Conservation (phyloP, 2,329 filamentous ascomycete species). For the Volutella citrinella region DNA sequence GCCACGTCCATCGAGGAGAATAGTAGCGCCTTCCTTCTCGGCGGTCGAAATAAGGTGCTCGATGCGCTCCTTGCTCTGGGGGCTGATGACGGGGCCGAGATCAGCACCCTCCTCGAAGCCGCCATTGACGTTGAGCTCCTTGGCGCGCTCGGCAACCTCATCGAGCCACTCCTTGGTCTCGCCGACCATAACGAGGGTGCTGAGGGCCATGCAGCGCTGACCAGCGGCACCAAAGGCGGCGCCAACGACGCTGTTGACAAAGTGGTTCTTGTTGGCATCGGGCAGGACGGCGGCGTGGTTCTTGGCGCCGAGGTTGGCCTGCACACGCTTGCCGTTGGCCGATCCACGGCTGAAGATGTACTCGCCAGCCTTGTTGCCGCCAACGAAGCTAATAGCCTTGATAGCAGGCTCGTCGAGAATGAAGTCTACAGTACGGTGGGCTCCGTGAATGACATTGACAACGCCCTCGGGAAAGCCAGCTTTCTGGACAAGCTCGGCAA, state of each 20-base stretch:
- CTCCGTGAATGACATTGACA: conserved; percentile 78
- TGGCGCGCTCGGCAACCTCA: conserved; percentile 74
- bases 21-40: conserved; percentile 76
- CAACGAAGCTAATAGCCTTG: conserved; percentile 85
- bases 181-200: conserved; percentile 78
- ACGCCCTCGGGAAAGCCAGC: conserved; percentile 81
- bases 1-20: conserved; percentile 77
- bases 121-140: conserved; percentile 70
- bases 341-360: conserved; percentile 79
- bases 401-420: conserved; percentile 81
- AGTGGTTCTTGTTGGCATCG: conserved; percentile 88
- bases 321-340: conserved; percentile 83
- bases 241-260: conserved; percentile 78
- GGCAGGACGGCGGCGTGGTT: conserved; percentile 83
- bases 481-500: conserved; percentile 75
- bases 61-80: conserved; percentile 75
- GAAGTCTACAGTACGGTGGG: conserved; percentile 79
- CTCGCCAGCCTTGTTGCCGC: conserved; percentile 83
- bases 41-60: conserved; percentile 72
- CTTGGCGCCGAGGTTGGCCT: conserved; percentile 85
- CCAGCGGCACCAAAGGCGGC: conserved; percentile 83
- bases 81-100: conserved; percentile 77
- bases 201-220: conserved; percentile 84
- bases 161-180: conserved; percentile 81
- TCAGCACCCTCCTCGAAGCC: conserved; percentile 80